Evolutionary conservation across 2,329 filamentous ascomycete genomes (phyloP), one percentile per base, ranked within the genome.

Genomic region (Fusarium neocosmosporiellum): DNA sequence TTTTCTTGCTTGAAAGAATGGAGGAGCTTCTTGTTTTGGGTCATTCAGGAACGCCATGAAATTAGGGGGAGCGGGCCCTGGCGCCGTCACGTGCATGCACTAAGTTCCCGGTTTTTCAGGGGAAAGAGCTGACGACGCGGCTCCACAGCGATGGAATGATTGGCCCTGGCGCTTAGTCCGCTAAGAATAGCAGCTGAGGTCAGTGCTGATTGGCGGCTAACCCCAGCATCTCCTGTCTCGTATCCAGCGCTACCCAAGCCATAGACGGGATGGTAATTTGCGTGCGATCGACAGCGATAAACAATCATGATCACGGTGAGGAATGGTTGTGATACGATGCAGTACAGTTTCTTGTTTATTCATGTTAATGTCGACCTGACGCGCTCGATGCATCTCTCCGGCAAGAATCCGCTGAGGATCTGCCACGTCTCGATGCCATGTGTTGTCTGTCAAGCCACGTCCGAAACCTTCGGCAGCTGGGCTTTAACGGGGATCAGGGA

Each of bases 61-160:
- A 75, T 76, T 73, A 75, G 70, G 63, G 75, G 75, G 67, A 73
- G 57, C 46, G 10, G 64, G 48, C 50, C n/a, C 41, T 66, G 65
- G 70, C 66, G 37, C 31, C 61, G 34, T 77, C 75, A 77, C 73
- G 75, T 77, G 73, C 16, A 57, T 11, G 69, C 65, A 64, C 69
- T 69, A 66, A 63, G 50, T 70, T 69, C 72, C 71, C 67, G 43
- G 75, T 70, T 70, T 75, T 73, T 58, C 75, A 77, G 75, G 75
- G 75, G 73, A 73, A 71, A 66, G 33, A 63, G 64, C 67, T 70
- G 69, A 67, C 67, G 64, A 70, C 66, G 73, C 72, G 72, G 67
- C 39, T 46, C 69, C 63, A 65, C 58, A 43, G 43, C 34, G 29
- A 33, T 55, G 58, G 70, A 66, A 63, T 73, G 65, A 71, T 73